These are phyloP conservation scores for Narthecium ossifragum DNA, from an alignment of 106 monocot genomes.

Conservation along the genomic window DNA sequence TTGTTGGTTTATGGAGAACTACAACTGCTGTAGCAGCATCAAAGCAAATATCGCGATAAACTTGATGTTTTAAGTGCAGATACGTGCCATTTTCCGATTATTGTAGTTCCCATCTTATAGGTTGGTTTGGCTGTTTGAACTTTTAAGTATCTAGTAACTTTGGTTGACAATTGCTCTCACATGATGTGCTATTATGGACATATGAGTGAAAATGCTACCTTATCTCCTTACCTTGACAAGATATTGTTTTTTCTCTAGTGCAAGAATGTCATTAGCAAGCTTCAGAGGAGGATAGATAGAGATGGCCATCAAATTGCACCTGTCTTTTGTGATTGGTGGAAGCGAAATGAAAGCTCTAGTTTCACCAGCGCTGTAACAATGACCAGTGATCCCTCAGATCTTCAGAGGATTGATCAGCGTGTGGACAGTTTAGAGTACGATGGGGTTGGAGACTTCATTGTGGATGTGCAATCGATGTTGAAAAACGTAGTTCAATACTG, in stretches of 20 bases:
- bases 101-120: too few species aligned
- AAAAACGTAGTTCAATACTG: constrained; percentile 59
- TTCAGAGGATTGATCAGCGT: constrained; percentile 74
- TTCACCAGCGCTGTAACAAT: constrained; percentile 11
- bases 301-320: constrained; percentile 75
- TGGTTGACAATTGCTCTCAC: too few species aligned
- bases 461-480: constrained; percentile 77
- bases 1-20: too few species aligned
- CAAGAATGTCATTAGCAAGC: constrained; percentile 90
- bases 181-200: too few species aligned
- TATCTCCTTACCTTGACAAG: neutral
- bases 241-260: constrained; percentile 29
- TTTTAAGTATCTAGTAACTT: too few species aligned
- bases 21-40: too few species aligned
- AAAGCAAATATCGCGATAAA: too few species aligned
- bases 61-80: too few species aligned
- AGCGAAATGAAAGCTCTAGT: constrained; percentile 39
- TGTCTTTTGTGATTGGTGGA: constrained; percentile 61
- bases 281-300: constrained; percentile 74
- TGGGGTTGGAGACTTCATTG: constrained; percentile 58
- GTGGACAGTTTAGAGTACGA: constrained; percentile 71
- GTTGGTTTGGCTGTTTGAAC: too few species aligned
- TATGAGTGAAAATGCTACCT: neutral
- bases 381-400: constrained; percentile 38
- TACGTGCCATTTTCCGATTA: too few species aligned